Evolutionary conservation across 441 rosid species (phyloP).

Genomic region (Capsella rubella): DNA sequence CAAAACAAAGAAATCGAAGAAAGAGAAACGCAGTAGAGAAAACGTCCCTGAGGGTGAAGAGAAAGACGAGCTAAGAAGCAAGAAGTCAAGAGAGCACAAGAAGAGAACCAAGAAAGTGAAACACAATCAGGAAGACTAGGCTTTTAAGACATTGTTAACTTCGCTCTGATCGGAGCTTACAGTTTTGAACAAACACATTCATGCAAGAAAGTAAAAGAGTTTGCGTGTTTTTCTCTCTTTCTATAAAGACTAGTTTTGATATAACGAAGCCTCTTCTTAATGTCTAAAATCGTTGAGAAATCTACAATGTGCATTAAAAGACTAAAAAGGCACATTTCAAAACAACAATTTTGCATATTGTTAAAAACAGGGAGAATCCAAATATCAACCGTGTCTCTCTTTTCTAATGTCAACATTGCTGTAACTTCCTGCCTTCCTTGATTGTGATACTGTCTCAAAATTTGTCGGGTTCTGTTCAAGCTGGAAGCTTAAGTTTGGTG

Average conservation of each 20-base stretch:
- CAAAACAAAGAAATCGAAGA: constrained; percentile 41
- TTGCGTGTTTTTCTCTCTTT: neutral
- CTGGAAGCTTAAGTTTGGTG: constrained; percentile 90
- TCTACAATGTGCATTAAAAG: constrained; percentile 28
- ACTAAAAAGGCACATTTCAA: neutral
- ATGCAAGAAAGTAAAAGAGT: neutral
- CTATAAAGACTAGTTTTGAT: constrained; percentile 25
- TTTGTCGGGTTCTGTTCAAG: constrained; percentile 48
- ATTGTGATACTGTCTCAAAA: constrained; percentile 25
- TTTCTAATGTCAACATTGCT: constrained; percentile 18
- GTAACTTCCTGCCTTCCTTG: constrained; percentile 15
- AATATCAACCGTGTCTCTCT: constrained; percentile 25
- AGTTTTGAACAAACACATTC: constrained; percentile 31
- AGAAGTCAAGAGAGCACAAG: constrained; percentile 43
- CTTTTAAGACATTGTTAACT: constrained; percentile 9
- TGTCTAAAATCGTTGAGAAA: constrained; percentile 16
- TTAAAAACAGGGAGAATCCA: constrained; percentile 25
- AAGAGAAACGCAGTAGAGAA: constrained; percentile 45
- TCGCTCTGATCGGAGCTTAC: constrained; percentile 28
- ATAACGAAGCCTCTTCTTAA: neutral
- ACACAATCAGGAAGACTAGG: constrained; percentile 32
- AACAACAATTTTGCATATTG: constrained; percentile 36
- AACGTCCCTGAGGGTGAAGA: constrained; percentile 32
- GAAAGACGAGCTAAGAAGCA: constrained; percentile 30
- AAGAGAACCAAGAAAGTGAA: constrained; percentile 40